Base-by-base conservation (phyloP, 495 filamentous ascomycete genomes). In the Aspergillus ellipticus region DNA sequence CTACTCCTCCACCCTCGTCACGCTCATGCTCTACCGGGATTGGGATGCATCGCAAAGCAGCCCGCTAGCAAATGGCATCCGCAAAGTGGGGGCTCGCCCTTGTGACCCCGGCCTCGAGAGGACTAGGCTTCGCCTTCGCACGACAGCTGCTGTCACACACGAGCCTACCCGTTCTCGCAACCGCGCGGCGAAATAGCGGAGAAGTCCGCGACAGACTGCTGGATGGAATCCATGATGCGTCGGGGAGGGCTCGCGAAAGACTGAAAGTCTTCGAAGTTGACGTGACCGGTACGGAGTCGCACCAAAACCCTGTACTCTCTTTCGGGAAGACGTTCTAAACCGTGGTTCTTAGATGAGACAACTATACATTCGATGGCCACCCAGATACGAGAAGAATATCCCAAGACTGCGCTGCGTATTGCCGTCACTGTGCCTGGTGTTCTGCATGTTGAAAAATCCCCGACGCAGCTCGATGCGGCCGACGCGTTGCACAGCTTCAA, bases 381-480 rank as follows among this genome's bases (percentile, higher is more conserved):
- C 1, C 61, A 56, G 15, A 71, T 76, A 46, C 67, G 68, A 31
- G 42, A 62, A 15, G 51, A 63, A 37, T 85, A 84, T 62, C 84
- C 85, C 0, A 56, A 71, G 0, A 65, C 80, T 57, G 79, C 84
- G 47, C 80, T 94, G 1, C 87, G 84, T 45, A 83, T 92, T 11
- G 82, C 85, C 8, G 82, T 92, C 55, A 80, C 80, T 42, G 66
- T 92, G 2, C 87, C 90, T 0, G 90, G 90, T 0, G 79, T 90
- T 49, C 78, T 95, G 1, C 76, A 84, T 64, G 85, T 89, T 0
- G 90, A 95, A 62, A 90, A 88, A 60, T 82, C 85, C 1, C 87
- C 85, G 0, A 57, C 67, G 0, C 83, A 87, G 53, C 78, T 96
- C 42, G 67, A 84, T 51, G 72, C 76, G 49, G 76, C 66, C 6